These are phyloP conservation scores for Coniochaeta sp. DNA, from an alignment of 2,329 filamentous ascomycete species.

Conservation along the genomic window DNA sequence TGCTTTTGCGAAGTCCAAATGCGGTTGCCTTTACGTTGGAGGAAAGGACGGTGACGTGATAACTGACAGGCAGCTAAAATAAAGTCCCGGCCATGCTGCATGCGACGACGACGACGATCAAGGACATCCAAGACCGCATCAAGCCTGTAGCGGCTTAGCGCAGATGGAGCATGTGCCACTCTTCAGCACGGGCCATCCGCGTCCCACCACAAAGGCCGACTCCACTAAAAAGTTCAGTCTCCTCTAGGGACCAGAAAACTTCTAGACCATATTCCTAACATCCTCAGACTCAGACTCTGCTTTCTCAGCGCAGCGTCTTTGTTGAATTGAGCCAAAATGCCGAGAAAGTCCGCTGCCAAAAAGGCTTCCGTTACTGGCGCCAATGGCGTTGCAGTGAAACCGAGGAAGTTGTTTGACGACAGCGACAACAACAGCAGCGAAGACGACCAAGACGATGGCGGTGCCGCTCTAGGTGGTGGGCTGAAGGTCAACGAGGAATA, in stretches of 20 bases:
- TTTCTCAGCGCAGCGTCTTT: neutral
- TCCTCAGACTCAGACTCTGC: neutral
- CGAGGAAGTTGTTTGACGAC: constrained; percentile 49
- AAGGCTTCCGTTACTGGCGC: neutral
- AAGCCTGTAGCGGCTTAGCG: neutral
- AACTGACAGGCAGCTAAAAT: neutral
- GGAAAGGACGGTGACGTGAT: neutral
- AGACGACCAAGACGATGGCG: constrained; percentile 32
- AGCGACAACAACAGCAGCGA: constrained; percentile 33
- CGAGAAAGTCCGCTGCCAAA: neutral
- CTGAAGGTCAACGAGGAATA: constrained; percentile 89
- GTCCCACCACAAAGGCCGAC: constrained; percentile 2
- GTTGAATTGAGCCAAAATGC: constrained; percentile 3
- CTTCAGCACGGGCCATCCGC: neutral
- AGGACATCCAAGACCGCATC: neutral
- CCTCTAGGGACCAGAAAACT: neutral
- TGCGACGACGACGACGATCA: neutral
- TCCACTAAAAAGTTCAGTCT: constrained; percentile 22
- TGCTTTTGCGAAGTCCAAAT: neutral
- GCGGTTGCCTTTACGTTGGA: neutral
- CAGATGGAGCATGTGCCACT: neutral
- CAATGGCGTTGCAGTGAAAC: neutral
- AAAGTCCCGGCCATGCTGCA: neutral
- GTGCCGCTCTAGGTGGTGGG: constrained; percentile 24
- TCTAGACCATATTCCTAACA: neutral